These are phyloP conservation scores for Penstemon davidsonii DNA, from an alignment of 257 asterid species.

Conservation along the genomic window DNA sequence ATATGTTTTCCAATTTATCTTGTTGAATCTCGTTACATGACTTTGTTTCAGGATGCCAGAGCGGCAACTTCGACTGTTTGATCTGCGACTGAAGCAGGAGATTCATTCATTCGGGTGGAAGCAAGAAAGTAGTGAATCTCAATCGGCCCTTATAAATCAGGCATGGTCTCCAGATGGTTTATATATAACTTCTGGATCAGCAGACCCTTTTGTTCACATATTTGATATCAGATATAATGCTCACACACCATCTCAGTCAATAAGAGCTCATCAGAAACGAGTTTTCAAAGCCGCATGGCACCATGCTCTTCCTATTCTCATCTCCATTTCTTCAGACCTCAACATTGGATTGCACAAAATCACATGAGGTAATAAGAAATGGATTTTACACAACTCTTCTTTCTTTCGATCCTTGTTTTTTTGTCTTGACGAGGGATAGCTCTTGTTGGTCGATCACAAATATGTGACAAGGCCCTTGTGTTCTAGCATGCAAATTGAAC, in stretches of 20 bases:
- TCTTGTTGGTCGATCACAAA: no score
- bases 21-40: no score
- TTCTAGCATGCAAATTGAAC: no score
- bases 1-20: neutral
- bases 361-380: neutral
- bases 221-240: constrained; percentile 77
- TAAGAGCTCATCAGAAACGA: constrained; percentile 79
- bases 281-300: constrained; percentile 96
- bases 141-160: constrained; percentile 88
- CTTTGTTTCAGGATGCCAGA: constrained; percentile 60
- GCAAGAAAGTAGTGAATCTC: constrained; percentile 84
- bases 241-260: constrained; percentile 67
- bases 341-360: constrained; percentile 76
- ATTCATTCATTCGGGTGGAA: constrained; percentile 81
- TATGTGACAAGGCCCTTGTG: no score
- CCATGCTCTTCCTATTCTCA: constrained; percentile 66
- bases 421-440: no score
- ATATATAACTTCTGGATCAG: constrained; percentile 80
- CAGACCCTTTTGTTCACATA: constrained; percentile 78
- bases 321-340: constrained; percentile 88
- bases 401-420: no score
- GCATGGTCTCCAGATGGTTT: constrained; percentile 94
- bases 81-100: constrained; percentile 64
- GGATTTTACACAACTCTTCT: no score
- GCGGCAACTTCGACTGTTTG: constrained; percentile 73